Percentiles rank a stretch among this genome's conserved stretches.
Conservation (phyloP, 257 asterid species). For the Nicotiana obtusifolia region DNA sequence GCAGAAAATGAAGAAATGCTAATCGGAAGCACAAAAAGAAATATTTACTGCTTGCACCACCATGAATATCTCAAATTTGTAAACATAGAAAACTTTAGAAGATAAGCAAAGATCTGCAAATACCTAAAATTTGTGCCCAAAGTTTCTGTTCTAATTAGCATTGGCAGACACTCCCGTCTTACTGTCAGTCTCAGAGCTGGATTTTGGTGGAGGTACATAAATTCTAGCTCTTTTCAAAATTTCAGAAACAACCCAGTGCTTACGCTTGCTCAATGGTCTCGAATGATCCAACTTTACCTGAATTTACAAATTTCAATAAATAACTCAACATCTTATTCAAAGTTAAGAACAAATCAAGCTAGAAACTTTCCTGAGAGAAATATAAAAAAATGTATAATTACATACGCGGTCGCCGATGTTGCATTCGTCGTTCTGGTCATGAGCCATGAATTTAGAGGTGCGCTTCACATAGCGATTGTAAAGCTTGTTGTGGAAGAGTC, state of each 20-base stretch:
- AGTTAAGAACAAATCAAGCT: background rate
- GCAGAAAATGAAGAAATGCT: background rate
- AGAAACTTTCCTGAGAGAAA: background rate
- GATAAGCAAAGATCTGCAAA: background rate
- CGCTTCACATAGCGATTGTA: slow-evolving; percentile 82
- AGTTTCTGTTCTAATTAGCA: slow-evolving; percentile 14
- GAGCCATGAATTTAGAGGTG: slow-evolving; percentile 92
- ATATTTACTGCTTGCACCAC: background rate
- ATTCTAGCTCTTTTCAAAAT: slow-evolving; percentile 65
- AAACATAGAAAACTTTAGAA: background rate
- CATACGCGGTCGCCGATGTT: slow-evolving; percentile 76
- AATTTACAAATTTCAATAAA: background rate
- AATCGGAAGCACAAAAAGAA: background rate
- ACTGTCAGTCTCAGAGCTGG: background rate
- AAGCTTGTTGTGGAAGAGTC: slow-evolving; percentile 66
- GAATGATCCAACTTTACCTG: slow-evolving; percentile 79
- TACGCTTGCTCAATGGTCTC: slow-evolving; percentile 78
- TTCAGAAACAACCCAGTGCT: slow-evolving; percentile 67
- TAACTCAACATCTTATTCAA: background rate
- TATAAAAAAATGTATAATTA: background rate
- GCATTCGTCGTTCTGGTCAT: slow-evolving; percentile 61
- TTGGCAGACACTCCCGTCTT: slow-evolving; percentile 17
- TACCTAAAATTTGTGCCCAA: background rate
- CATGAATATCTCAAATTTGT: background rate
- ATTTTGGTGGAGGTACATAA: slow-evolving; percentile 34